Conservation (phyloP, 2,329 filamentous ascomycete genomes). For the Penicillium nordicum region DNA sequence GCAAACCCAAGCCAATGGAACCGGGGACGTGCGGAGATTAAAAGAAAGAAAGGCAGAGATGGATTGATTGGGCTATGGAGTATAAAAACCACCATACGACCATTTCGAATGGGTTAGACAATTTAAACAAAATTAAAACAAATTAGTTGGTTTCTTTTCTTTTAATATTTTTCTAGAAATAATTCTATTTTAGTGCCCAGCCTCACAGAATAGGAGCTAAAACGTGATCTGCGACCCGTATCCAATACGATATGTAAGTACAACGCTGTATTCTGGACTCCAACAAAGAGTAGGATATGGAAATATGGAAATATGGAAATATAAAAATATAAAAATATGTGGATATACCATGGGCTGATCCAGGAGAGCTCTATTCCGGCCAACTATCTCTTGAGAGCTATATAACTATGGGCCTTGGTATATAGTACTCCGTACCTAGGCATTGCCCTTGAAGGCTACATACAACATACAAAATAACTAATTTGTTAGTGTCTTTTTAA, state of each 20-base stretch:
- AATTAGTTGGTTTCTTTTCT: neutral
- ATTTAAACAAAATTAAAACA: neutral
- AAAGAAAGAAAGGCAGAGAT: neutral
- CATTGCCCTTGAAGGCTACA: neutral
- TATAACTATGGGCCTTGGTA: neutral
- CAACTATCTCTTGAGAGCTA: neutral
- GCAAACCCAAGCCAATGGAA: conserved; percentile 20
- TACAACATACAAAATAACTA: no score
- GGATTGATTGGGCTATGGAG: neutral
- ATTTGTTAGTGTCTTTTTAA: neutral
- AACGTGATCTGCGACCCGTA: neutral
- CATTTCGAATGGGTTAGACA: neutral
- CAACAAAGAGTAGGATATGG: neutral
- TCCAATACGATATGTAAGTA: neutral
- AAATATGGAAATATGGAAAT: neutral
- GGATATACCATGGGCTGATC: conserved; percentile 9
- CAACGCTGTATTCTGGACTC: neutral
- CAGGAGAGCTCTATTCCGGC: conserved; percentile 5
- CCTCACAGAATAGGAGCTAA: neutral
- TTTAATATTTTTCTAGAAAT: neutral
- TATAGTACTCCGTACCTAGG: neutral
- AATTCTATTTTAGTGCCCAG: neutral
- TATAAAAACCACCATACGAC: neutral
- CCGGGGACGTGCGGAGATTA: conserved; percentile 26
- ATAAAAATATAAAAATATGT: neutral